A percentile compares a stretch with the other conserved stretches of the same genome.
Conservation (phyloP, 345 rosid species). For the Euclidium syriacum region DNA sequence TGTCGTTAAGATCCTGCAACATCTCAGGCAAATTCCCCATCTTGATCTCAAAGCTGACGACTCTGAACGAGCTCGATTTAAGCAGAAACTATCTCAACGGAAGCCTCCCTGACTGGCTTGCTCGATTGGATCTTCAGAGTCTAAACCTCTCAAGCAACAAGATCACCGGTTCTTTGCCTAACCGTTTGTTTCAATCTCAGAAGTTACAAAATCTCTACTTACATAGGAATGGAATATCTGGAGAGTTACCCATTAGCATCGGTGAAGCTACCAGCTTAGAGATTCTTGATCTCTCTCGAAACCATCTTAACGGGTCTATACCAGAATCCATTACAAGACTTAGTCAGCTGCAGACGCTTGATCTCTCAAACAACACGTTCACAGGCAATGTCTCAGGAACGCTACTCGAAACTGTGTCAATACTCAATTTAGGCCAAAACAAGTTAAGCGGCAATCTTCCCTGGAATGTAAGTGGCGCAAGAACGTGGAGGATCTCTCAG, state of each 20-base stretch:
- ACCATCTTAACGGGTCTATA: not conserved
- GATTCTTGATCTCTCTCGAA: not conserved
- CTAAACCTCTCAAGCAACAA: slow-evolving; percentile 6
- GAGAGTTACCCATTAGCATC: slow-evolving; percentile 1
- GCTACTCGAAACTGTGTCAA: not conserved
- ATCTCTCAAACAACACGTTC: slow-evolving; percentile 19
- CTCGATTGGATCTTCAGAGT: not conserved
- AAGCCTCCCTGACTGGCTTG: slow-evolving; percentile 14
- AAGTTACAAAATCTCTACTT: slow-evolving; percentile 4
- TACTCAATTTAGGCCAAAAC: not conserved
- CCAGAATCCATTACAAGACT: slow-evolving; percentile 9
- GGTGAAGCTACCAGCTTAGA: not conserved
- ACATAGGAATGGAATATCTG: not conserved
- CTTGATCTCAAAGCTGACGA: not conserved
- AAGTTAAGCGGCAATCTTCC: not conserved
- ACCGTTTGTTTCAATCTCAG: slow-evolving; percentile 14
- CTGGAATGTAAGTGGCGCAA: not conserved
- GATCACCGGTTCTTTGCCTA: slow-evolving; percentile 25
- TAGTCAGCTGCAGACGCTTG: not conserved
- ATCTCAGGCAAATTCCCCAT: not conserved
- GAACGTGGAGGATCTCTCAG: not conserved
- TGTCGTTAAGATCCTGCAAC: slow-evolving; percentile 9
- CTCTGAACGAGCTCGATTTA: slow-evolving; percentile 3
- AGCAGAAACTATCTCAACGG: slow-evolving; percentile 15
- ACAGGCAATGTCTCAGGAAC: not conserved